A percentile compares a stretch with the other conserved stretches of the same genome.
Evolutionary conservation across 2,329 filamentous ascomycete species (phyloP).

Genomic region (Ascochyta pisi): DNA sequence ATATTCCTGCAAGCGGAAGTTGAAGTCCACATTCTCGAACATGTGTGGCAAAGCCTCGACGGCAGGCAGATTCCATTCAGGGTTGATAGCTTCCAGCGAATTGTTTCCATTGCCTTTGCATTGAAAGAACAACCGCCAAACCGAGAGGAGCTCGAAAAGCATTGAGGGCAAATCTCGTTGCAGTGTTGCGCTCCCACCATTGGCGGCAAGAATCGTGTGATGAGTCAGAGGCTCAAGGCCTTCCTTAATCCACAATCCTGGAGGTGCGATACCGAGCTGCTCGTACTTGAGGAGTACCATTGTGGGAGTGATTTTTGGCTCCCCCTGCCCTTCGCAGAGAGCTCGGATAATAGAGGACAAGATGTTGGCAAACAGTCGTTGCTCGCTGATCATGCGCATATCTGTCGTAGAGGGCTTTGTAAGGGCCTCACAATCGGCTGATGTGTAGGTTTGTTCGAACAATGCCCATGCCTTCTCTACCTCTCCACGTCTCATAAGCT

Average conservation of each 20-base stretch:
- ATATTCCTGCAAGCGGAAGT: constrained; percentile 33
- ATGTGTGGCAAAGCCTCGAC: constrained; percentile 14
- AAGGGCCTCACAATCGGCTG: constrained; percentile 40
- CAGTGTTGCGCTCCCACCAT: constrained; percentile 2
- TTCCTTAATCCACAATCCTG: constrained; percentile 29
- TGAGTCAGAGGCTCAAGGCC: constrained; percentile 34
- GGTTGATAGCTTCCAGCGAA: constrained; percentile 27
- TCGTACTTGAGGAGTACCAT: constrained; percentile 37
- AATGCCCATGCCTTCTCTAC: constrained; percentile 35
- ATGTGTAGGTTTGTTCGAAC: constrained; percentile 38
- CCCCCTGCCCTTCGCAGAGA: constrained; percentile 25
- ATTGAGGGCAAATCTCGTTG: constrained; percentile 26
- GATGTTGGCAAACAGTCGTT: constrained; percentile 33
- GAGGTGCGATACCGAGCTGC: constrained; percentile 35
- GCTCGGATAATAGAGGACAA: constrained; percentile 18
- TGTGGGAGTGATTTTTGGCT: constrained; percentile 29
- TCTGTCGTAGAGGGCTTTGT: constrained; percentile 29
- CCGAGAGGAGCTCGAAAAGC: constrained; percentile 38
- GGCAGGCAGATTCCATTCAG: constrained; percentile 37
- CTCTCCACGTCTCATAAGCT: constrained; percentile 5
- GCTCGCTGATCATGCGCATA: constrained; percentile 23
- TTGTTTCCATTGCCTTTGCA: constrained; percentile 27
- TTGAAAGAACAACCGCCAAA: constrained; percentile 47
- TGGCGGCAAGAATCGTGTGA: constrained; percentile 28
- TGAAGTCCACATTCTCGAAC: constrained; percentile 22